phyloP scores from a whole-genome alignment of 2,329 filamentous ascomycete genomes.

The Colletotrichum camelliae region DNA sequence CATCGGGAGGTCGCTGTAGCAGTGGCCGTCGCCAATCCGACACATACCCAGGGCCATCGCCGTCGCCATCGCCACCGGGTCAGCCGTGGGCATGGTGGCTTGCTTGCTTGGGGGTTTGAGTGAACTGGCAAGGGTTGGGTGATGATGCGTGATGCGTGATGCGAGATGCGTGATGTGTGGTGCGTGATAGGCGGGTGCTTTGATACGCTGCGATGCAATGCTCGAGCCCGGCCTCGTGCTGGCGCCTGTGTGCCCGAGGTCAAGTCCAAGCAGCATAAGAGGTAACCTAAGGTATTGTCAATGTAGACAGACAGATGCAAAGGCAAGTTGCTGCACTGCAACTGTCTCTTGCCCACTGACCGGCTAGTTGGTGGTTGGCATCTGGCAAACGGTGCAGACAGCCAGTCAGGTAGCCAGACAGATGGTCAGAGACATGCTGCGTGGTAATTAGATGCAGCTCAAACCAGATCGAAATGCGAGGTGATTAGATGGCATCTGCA shows the following conservation, averaged over 20 bases:
- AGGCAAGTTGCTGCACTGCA: not conserved
- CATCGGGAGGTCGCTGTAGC: not conserved
- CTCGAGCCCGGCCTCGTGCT: not conserved
- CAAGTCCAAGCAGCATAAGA: not conserved
- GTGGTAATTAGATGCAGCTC: not conserved
- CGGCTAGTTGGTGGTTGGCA: not conserved
- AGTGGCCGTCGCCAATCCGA: not conserved
- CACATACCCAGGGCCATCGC: not conserved
- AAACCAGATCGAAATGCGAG: conserved; percentile 1
- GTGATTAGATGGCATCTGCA: conserved; percentile 22
- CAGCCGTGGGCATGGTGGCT: not conserved
- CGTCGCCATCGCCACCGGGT: not conserved
- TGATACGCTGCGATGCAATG: not conserved
- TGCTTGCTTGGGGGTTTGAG: not conserved
- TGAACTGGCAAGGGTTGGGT: not conserved
- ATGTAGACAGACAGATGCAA: not conserved
- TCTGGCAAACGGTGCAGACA: not conserved
- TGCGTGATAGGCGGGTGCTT: not conserved
- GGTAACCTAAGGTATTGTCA: not conserved
- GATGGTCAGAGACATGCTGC: not conserved
- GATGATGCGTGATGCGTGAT: not conserved
- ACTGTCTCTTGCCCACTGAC: not conserved
- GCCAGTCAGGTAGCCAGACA: not conserved
- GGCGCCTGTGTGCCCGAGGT: not conserved
- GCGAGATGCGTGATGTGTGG: not conserved